Conservation (phyloP, 2,329 filamentous ascomycete genomes). For the Claviceps paspali region DNA sequence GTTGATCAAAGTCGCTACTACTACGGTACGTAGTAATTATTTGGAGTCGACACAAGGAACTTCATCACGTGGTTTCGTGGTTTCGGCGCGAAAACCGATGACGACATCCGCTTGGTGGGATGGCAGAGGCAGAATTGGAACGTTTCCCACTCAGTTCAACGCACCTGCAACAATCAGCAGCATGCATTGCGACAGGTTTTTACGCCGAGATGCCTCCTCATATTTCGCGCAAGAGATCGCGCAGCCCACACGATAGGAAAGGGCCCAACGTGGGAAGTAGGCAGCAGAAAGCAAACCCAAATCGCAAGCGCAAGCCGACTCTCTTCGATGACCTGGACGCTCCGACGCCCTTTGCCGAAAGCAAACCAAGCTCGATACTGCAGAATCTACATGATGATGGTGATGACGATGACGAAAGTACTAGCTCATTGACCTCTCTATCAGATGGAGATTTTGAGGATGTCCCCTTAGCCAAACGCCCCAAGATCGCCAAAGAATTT, state of each 20-base stretch:
- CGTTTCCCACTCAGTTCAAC: no score
- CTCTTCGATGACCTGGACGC: slow-evolving; percentile 47
- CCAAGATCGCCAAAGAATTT: slow-evolving; percentile 16
- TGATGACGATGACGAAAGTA: slow-evolving; percentile 28
- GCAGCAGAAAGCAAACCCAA: slow-evolving; percentile 6
- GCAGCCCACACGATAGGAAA: slow-evolving; percentile 25
- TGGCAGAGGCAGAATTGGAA: not conserved
- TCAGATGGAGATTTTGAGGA: slow-evolving; percentile 42
- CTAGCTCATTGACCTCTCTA: slow-evolving; percentile 35
- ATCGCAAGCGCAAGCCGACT: slow-evolving; percentile 32
- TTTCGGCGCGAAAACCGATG: slow-evolving; percentile 12
- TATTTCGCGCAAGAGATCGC: slow-evolving; percentile 50
- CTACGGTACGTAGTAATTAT: no score
- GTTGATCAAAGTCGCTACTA: no score
- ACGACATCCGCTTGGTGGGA: slow-evolving; percentile 9
- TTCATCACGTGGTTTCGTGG: slow-evolving; percentile 16
- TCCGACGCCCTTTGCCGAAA: slow-evolving; percentile 26
- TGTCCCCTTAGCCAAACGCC: slow-evolving; percentile 24
- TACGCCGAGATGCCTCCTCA: slow-evolving; percentile 45
- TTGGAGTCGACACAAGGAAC: not conserved
- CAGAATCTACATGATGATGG: slow-evolving; percentile 20
- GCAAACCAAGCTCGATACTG: slow-evolving; percentile 26
- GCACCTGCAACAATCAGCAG: slow-evolving; percentile 1
- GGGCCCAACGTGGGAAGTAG: slow-evolving; percentile 11
- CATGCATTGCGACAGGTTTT: slow-evolving; percentile 6